Percentiles rank a stretch among this genome's conserved stretches.
phyloP scores from a whole-genome alignment of 805 yeast species.

The Ogataea philodendri region DNA sequence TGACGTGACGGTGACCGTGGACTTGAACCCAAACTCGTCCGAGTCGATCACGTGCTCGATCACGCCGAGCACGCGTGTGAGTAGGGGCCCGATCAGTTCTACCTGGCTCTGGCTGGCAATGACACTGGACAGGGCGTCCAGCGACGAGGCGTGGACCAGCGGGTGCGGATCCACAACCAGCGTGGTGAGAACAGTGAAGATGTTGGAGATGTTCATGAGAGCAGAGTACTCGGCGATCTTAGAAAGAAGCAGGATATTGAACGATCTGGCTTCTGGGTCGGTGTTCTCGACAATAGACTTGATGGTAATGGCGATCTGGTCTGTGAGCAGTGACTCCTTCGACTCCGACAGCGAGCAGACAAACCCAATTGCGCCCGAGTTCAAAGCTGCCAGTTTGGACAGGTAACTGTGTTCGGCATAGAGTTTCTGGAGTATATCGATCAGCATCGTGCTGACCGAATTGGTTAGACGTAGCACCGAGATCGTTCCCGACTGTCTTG shows the following conservation, averaged over 20 bases:
- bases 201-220: constrained; percentile 39
- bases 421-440: constrained; percentile 31
- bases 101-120: constrained; percentile 49
- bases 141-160: constrained; percentile 69
- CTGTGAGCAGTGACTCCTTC: constrained; percentile 28
- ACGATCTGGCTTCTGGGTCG: constrained; percentile 64
- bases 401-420: constrained; percentile 23
- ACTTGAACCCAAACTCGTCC: constrained; percentile 51
- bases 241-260: constrained; percentile 46
- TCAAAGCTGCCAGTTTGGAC: constrained; percentile 20
- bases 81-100: constrained; percentile 30
- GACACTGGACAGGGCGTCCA: constrained; percentile 55
- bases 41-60: constrained; percentile 40
- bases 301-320: constrained; percentile 52
- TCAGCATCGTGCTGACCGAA: constrained; percentile 23
- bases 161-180: constrained; percentile 82
- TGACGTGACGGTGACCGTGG: constrained; percentile 43
- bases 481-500: constrained; percentile 4
- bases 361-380: constrained; percentile 35
- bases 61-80: constrained; percentile 42
- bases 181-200: constrained; percentile 56
- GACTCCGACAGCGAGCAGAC: constrained; percentile 28
- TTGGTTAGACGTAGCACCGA: constrained; percentile 22
- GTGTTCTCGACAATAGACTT: constrained; percentile 64
- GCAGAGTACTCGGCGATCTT: constrained; percentile 28